A percentile compares a stretch with the other conserved stretches of the same genome.
These are phyloP conservation scores for Hygrophorus pudorinus DNA, from an alignment of 768 basidiomycete species.

Conservation along the genomic window DNA sequence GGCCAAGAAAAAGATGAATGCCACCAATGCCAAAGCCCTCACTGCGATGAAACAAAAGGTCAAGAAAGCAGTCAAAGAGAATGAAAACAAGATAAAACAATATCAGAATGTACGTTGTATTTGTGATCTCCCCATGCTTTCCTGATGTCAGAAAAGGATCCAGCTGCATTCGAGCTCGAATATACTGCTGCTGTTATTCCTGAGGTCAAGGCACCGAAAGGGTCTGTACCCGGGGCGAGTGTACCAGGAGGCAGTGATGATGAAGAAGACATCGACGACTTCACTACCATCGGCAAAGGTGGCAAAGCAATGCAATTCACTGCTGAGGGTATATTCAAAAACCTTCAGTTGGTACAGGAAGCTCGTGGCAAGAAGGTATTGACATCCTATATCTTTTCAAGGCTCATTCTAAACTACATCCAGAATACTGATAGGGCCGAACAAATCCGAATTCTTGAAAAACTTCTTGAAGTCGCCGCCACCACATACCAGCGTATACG, in stretches of 20 bases:
- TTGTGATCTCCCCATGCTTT: neutral
- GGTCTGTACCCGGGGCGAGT: neutral
- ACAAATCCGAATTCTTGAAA: slow-evolving; percentile 86
- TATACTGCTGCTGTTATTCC: slow-evolving; percentile 47
- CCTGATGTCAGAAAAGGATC: slow-evolving; percentile 46
- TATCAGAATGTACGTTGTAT: slow-evolving; percentile 58
- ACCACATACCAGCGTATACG: slow-evolving; percentile 92
- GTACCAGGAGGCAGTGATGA: slow-evolving; percentile 25
- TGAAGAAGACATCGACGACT: slow-evolving; percentile 54
- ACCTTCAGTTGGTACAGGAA: slow-evolving; percentile 83
- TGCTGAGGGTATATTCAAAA: slow-evolving; percentile 84
- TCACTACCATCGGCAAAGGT: slow-evolving; percentile 86
- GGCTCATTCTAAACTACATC: slow-evolving; percentile 4
- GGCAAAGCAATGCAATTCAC: slow-evolving; percentile 78
- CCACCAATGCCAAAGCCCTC: slow-evolving; percentile 84
- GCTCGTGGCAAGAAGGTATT: slow-evolving; percentile 90
- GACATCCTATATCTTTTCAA: neutral
- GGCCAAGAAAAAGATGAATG: slow-evolving; percentile 94
- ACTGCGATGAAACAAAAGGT: slow-evolving; percentile 98
- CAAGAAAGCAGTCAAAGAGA: slow-evolving; percentile 83
- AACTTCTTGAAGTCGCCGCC: slow-evolving; percentile 73
- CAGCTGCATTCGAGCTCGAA: slow-evolving; percentile 77
- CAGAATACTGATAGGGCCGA: slow-evolving; percentile 96
- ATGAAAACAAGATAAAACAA: slow-evolving; percentile 69
- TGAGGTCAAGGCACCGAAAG: slow-evolving; percentile 20